Conservation (phyloP, 305 asterid species). For the Solanum hybrid region DNA sequence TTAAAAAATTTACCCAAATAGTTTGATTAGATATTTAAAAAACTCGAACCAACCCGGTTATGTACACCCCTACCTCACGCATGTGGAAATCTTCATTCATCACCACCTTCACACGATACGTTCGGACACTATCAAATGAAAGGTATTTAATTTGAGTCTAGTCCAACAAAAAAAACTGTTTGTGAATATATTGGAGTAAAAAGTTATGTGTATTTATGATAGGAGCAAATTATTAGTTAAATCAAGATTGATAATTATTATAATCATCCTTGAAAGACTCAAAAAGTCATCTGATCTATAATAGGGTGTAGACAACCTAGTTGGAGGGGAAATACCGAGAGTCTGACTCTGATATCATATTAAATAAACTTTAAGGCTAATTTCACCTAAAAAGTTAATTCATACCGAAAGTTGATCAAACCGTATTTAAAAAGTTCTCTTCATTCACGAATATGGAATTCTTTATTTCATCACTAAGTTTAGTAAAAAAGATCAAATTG, state of each 20-base stretch:
- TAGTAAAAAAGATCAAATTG: neutral
- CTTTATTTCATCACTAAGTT: neutral
- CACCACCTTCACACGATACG: neutral
- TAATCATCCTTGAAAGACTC: neutral
- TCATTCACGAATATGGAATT: neutral
- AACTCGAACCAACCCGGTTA: too few species aligned
- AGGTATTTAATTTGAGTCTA: neutral
- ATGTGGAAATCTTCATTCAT: neutral
- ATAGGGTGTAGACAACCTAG: neutral
- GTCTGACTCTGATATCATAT: neutral
- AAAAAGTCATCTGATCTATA: too few species aligned
- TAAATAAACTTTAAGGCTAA: neutral
- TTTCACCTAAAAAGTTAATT: neutral
- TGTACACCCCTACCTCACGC: too few species aligned
- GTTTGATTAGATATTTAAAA: too few species aligned
- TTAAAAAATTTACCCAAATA: too few species aligned
- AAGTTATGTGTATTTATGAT: neutral
- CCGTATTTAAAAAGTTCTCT: neutral
- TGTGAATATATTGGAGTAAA: neutral
- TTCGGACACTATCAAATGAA: neutral
- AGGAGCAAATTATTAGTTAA: neutral
- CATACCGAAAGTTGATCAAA: neutral
- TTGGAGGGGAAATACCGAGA: rapidly evolving
- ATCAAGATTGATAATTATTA: too few species aligned
- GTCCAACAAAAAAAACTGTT: too few species aligned